phyloP scores from a whole-genome alignment of 2,329 filamentous ascomycete genomes.

The Arthrobotrys conoides region DNA sequence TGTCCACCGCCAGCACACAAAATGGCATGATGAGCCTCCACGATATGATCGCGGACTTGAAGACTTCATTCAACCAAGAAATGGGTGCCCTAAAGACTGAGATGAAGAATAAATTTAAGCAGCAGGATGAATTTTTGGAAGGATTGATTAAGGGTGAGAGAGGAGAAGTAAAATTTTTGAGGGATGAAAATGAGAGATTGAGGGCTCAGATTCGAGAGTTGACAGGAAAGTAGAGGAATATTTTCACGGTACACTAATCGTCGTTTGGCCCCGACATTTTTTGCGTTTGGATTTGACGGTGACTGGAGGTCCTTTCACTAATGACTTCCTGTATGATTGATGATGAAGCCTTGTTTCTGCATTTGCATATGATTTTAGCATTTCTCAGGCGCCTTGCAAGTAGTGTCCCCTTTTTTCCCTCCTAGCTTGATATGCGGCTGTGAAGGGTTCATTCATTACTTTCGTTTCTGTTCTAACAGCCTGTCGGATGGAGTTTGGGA shows the following conservation, averaged over 20 bases:
- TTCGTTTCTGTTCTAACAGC: slow-evolving; percentile 8
- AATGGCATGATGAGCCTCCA: slow-evolving; percentile 56
- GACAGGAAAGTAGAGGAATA: slow-evolving; percentile 17
- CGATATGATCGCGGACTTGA: slow-evolving; percentile 58
- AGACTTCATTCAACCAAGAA: slow-evolving; percentile 38
- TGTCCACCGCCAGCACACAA: slow-evolving; percentile 14
- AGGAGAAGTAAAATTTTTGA: slow-evolving; percentile 37
- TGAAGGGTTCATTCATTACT: slow-evolving; percentile 6
- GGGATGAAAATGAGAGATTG: slow-evolving; percentile 51
- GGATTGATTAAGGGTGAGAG: slow-evolving; percentile 39
- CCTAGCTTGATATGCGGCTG: background rate
- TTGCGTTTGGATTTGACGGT: slow-evolving; percentile 11
- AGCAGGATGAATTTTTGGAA: slow-evolving; percentile 54
- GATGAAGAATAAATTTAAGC: slow-evolving; percentile 52
- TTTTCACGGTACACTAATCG: background rate
- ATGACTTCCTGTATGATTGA: slow-evolving; percentile 31
- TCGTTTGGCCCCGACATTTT: slow-evolving; percentile 17
- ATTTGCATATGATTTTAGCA: slow-evolving; percentile 22
- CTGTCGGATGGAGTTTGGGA: slow-evolving; percentile 15
- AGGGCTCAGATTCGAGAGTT: slow-evolving; percentile 54
- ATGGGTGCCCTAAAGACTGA: slow-evolving; percentile 47
- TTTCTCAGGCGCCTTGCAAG: slow-evolving; percentile 24
- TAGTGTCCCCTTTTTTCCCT: background rate
- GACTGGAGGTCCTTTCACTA: background rate
- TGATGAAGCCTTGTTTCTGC: slow-evolving; percentile 6